Percentiles rank a stretch among this genome's conserved stretches.
phyloP scores from a whole-genome alignment of 1,139 yeast genomes.

The Suhomyces wounanorum region DNA sequence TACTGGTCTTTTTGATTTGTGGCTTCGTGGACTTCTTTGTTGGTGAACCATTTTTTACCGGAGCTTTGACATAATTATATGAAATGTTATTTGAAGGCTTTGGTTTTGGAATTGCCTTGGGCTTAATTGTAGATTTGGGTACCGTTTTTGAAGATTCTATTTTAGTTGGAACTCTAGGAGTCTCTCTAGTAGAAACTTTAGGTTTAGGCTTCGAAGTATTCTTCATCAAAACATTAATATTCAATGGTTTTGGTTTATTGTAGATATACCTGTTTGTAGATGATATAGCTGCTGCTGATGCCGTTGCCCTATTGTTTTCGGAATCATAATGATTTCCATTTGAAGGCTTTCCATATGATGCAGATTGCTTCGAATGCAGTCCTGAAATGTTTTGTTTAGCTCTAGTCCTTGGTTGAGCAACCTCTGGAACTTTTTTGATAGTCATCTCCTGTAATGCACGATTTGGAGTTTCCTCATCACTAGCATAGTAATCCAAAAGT shows the following conservation, averaged over 20 bases:
- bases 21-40: constrained; percentile 16
- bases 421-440: constrained; percentile 21
- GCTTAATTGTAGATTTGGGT: constrained; percentile 2
- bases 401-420: constrained; percentile 20
- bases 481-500: constrained; percentile 14
- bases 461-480: constrained; percentile 7
- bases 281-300: not conserved
- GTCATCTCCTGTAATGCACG: constrained; percentile 23
- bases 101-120: constrained; percentile 11
- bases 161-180: constrained; percentile 5
- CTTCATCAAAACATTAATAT: constrained; percentile 38
- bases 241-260: constrained; percentile 45
- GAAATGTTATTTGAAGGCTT: constrained; percentile 25
- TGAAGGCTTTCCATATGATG: not conserved
- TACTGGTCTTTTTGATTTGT: constrained; percentile 6
- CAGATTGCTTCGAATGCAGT: not conserved
- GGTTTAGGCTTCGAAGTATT: constrained; percentile 15
- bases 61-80: constrained; percentile 29
- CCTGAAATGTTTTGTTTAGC: constrained; percentile 5
- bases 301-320: not conserved
- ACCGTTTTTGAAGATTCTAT: constrained; percentile 3
- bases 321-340: not conserved
- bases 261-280: constrained; percentile 27
- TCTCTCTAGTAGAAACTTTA: constrained; percentile 16
- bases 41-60: constrained; percentile 7